Base-by-base conservation (phyloP, 805 yeast genomes). In the Starmerella sirachaensis region DNA sequence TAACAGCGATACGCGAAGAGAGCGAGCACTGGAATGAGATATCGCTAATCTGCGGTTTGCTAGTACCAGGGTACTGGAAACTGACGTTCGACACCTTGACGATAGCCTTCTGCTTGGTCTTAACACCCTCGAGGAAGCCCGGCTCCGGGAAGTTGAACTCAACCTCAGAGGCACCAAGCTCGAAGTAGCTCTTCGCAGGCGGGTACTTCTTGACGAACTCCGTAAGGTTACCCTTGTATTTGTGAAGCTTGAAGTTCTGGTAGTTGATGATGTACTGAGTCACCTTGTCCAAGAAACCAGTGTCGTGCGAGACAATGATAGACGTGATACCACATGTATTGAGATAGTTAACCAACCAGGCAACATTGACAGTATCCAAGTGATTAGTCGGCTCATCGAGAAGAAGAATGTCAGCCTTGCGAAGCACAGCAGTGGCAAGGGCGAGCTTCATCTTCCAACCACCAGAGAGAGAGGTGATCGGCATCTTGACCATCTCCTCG, bases 401-500 rank as follows among this genome's bases (percentile, higher is more conserved):
- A 69, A 88, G 74, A 68, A 88, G 74, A 63, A 88, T 91, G 64
- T 85, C 86, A 61, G 98, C 97, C 70, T 86, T 86, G 76, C 82
- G 83, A 70, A 88, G 78, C 61, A 88, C 96, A 62, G 98, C 98
- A 72, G 96, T 84, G 58, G 98, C 97, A 61, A 88, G 76, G 64
- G 97, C 97, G 67, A 88, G 78, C 72, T 91, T 91, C 98, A 88
- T 88, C 79, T 91, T 91, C 98, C 98, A 88, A 78, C 98, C 98
- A 79, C 98, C 98, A 62, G 98, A 91, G 57, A 91, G 76, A 51
- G 96, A 82, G 62, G 84, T 76, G 65, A 88, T 88, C 61, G 96
- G 93, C 93, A 80, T 82, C 50, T 60, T 63, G 60, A 80, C 76
- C 95, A 88, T 91, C 62, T 78, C 94, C 44, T 83, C 88, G 56